phyloP scores from a whole-genome alignment of 805 yeast species.

The Candida sakaeoensis region DNA sequence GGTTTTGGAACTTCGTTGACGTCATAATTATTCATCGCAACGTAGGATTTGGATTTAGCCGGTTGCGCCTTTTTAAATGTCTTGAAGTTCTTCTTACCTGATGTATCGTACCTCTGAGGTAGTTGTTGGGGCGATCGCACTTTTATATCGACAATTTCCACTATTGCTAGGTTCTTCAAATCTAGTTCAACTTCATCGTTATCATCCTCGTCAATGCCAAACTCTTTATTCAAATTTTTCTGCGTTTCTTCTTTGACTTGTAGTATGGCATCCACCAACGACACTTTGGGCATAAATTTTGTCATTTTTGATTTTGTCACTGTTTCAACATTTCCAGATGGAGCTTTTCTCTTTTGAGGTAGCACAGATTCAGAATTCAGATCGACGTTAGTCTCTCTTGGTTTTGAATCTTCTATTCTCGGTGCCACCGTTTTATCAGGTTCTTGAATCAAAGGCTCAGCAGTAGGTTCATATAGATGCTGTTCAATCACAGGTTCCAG shows the following conservation, averaged over 20 bases:
- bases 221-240: constrained; percentile 19
- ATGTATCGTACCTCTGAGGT: constrained; percentile 4
- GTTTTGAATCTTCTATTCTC: too few relatives aligned
- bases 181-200: constrained; percentile 13
- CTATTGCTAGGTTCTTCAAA: constrained; percentile 25
- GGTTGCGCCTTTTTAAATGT: constrained; percentile 23
- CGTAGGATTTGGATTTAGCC: constrained; percentile 16
- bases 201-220: constrained; percentile 19
- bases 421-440: too few relatives aligned
- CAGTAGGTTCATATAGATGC: too few relatives aligned
- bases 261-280: constrained; percentile 28
- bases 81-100: constrained; percentile 28
- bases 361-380: not conserved
- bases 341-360: not conserved
- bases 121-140: constrained; percentile 10
- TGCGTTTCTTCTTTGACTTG: constrained; percentile 22
- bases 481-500: too few relatives aligned
- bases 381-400: too few relatives aligned
- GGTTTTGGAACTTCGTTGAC: not conserved
- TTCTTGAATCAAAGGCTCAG: too few relatives aligned
- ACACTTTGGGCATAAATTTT: constrained; percentile 14
- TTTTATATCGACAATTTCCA: constrained; percentile 25
- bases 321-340: not conserved
- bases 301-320: constrained; percentile 10
- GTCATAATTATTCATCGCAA: constrained; percentile 13